Evolutionary conservation across 2,329 filamentous ascomycete genomes (phyloP).

Genomic region (Emmonsia crescens): DNA sequence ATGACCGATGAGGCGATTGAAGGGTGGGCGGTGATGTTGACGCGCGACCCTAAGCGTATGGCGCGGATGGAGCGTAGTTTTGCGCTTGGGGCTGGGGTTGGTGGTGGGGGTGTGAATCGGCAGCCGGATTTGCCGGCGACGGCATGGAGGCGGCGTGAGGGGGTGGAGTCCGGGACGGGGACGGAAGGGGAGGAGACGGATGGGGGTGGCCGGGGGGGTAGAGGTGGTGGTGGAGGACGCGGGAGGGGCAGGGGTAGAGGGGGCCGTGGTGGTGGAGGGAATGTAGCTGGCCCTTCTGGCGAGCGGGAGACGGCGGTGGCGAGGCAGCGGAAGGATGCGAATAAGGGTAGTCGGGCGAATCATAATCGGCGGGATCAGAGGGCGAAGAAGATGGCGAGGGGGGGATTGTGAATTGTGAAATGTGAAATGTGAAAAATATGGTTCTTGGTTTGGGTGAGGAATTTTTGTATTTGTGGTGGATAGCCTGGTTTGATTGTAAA

Average conservation of each 20-base stretch:
- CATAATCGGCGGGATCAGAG: constrained; percentile 69
- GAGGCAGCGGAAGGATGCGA: constrained; percentile 67
- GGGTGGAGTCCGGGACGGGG: constrained; percentile 10
- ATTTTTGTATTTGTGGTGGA: neutral
- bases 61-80: constrained; percentile 61
- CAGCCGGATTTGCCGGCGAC: constrained; percentile 57
- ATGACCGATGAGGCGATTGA: constrained; percentile 93
- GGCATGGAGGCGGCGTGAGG: constrained; percentile 44
- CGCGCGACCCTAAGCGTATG: constrained; percentile 57
- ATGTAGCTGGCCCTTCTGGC: constrained; percentile 30
- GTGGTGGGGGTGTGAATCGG: constrained; percentile 13
- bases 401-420: constrained; percentile 29
- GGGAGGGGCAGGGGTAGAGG: constrained; percentile 39
- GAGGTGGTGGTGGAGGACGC: constrained; percentile 36
- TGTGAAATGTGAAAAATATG: neutral
- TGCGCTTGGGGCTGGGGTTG: constrained; percentile 50
- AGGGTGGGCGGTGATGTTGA: constrained; percentile 84
- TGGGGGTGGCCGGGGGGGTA: constrained; percentile 43
- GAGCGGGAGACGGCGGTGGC: constrained; percentile 63
- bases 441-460: neutral
- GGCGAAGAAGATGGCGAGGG: constrained; percentile 51
- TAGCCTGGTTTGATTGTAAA: neutral
- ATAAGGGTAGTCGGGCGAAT: constrained; percentile 71
- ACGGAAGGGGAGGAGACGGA: constrained; percentile 25
- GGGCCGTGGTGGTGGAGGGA: constrained; percentile 40